Percentiles rank a stretch among this genome's conserved stretches.
phyloP scores from a whole-genome alignment of 2,329 filamentous ascomycete species.

The Neoarthrinium moseri region DNA sequence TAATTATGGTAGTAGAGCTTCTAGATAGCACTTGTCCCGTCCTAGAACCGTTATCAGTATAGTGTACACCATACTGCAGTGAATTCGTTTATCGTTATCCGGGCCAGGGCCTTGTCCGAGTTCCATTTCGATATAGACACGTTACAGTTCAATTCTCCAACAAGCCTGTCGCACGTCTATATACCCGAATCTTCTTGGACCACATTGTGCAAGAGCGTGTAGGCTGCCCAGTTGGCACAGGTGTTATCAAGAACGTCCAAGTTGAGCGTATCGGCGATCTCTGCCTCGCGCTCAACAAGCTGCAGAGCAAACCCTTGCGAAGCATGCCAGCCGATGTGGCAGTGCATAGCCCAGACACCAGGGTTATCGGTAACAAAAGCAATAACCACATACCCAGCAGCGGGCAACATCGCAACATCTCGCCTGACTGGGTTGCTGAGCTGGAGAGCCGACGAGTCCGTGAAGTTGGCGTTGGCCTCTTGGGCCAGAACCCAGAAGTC shows the following conservation, averaged over 20 bases:
- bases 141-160: not conserved
- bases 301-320: conserved; percentile 50
- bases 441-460: conserved; percentile 27
- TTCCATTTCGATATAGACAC: not conserved
- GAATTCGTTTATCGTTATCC: not conserved
- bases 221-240: conserved; percentile 27
- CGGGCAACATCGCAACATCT: conserved; percentile 46
- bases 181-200: conserved; percentile 32
- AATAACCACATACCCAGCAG: conserved; percentile 45
- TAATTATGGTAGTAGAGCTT: too few relatives aligned
- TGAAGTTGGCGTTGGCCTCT: conserved; percentile 25
- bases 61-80: too few relatives aligned
- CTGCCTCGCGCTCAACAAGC: conserved; percentile 38
- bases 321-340: conserved; percentile 49
- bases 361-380: conserved; percentile 53
- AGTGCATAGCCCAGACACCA: conserved; percentile 42
- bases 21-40: too few relatives aligned
- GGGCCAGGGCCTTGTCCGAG: not conserved
- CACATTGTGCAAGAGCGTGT: conserved; percentile 19
- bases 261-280: conserved; percentile 24
- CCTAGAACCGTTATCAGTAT: too few relatives aligned
- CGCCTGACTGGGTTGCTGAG: conserved; percentile 45
- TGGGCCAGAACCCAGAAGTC: conserved; percentile 39
- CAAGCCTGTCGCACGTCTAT: conserved; percentile 12
- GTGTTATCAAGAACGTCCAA: conserved; percentile 16